Conservation (phyloP, 257 asterid genomes). For the Ballota nigra region DNA sequence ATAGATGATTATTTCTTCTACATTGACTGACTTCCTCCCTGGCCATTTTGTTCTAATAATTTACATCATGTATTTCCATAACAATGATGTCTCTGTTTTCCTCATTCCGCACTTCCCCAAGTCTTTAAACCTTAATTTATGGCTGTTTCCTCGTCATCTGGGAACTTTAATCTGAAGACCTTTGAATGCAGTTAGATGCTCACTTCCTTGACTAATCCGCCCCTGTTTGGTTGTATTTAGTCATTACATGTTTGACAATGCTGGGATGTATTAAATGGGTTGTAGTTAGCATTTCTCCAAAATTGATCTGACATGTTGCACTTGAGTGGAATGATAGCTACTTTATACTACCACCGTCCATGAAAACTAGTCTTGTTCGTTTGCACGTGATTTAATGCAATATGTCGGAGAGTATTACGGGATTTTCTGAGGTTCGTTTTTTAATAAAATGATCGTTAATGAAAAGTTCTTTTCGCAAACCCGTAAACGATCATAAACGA, state of each 20-base stretch:
- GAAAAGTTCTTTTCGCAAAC: too few relatives aligned
- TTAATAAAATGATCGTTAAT: too few relatives aligned
- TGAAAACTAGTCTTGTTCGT: too few relatives aligned
- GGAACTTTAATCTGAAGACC: slow-evolving; percentile 14
- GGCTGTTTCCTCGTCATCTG: slow-evolving; percentile 7
- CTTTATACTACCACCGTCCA: too few relatives aligned
- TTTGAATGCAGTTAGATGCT: slow-evolving; percentile 10
- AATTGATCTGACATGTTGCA: slow-evolving; percentile 5
- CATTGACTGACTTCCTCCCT: slow-evolving; percentile 12
- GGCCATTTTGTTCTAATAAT: slow-evolving; percentile 5
- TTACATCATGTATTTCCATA: background rate
- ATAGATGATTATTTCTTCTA: slow-evolving; percentile 10
- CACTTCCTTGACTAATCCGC: background rate
- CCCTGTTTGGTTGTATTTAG: slow-evolving; percentile 14
- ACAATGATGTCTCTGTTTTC: slow-evolving; percentile 5
- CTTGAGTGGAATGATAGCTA: slow-evolving; percentile 16
- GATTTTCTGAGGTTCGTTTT: too few relatives aligned
- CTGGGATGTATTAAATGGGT: background rate
- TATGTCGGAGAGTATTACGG: too few relatives aligned
- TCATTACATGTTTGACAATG: slow-evolving; percentile 4
- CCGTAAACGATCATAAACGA: too few relatives aligned
- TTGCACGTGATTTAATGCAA: too few relatives aligned
- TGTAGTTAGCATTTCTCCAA: slow-evolving; percentile 13
- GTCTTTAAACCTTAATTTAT: slow-evolving; percentile 2
- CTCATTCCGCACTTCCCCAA: background rate